These are phyloP conservation scores for Phytophthora hibernalis DNA, from an alignment of 352 stramenopile species.

Conservation along the genomic window DNA sequence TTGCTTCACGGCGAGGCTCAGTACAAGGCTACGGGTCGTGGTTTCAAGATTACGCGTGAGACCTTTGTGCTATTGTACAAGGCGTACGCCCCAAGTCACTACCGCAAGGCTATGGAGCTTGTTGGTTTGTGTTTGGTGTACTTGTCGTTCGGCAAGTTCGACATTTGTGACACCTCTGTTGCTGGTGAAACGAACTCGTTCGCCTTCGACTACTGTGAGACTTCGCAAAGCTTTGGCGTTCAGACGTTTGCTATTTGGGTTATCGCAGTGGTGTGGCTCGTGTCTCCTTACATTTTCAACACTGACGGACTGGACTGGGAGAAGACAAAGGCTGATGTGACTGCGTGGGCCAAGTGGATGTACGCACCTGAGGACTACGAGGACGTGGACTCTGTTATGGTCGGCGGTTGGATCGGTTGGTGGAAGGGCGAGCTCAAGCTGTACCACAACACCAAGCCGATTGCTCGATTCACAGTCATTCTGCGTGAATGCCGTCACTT, in stretches of 20 bases:
- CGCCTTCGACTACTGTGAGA: slow-evolving; percentile 69
- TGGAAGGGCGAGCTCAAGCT: slow-evolving; percentile 82
- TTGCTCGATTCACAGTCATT: slow-evolving; percentile 79
- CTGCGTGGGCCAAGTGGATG: slow-evolving; percentile 84
- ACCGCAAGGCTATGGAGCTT: slow-evolving; percentile 83
- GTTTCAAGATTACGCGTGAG: slow-evolving; percentile 87
- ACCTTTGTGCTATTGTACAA: slow-evolving; percentile 87
- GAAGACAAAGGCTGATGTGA: slow-evolving; percentile 84
- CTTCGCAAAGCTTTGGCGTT: slow-evolving; percentile 78
- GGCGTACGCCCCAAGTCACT: slow-evolving; percentile 76
- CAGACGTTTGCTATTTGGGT: slow-evolving; percentile 86
- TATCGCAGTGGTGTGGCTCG: slow-evolving; percentile 75
- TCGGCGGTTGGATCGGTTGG: slow-evolving; percentile 81
- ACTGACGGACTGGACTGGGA: slow-evolving; percentile 87
- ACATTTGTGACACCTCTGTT: slow-evolving; percentile 58
- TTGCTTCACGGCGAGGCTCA: slow-evolving; percentile 79
- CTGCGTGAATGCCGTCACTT: slow-evolving; percentile 84
- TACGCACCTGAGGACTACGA: slow-evolving; percentile 72
- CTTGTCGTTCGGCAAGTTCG: slow-evolving; percentile 72
- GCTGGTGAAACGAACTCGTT: slow-evolving; percentile 56
- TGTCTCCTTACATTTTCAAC: slow-evolving; percentile 88
- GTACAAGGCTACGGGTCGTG: slow-evolving; percentile 84
- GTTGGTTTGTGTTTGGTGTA: slow-evolving; percentile 81
- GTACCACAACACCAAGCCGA: slow-evolving; percentile 75
- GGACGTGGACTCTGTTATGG: slow-evolving; percentile 72